A percentile compares a stretch with the other conserved stretches of the same genome.
These are phyloP conservation scores for Euphorbia lathyris DNA, from an alignment of 345 rosid species.

Conservation along the genomic window DNA sequence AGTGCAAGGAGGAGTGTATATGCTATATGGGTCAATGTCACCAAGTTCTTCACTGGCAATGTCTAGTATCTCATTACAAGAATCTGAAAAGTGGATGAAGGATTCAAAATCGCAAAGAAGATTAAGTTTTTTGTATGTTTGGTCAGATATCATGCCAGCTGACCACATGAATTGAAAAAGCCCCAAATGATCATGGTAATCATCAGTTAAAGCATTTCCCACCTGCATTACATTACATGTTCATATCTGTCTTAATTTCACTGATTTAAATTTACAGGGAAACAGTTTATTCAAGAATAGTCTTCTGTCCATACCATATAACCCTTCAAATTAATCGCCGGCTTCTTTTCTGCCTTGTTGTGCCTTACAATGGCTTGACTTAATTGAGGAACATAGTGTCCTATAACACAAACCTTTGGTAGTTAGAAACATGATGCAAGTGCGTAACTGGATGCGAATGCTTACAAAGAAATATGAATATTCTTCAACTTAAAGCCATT, in stretches of 20 bases:
- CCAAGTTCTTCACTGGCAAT: slow-evolving; percentile 68
- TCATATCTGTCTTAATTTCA: slow-evolving; percentile 10
- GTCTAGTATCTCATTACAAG: slow-evolving; percentile 50
- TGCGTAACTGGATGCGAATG: not conserved
- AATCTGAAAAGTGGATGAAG: slow-evolving; percentile 59
- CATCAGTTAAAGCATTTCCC: slow-evolving; percentile 91
- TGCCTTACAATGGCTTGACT: slow-evolving; percentile 68
- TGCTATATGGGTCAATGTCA: slow-evolving; percentile 83
- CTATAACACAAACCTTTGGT: slow-evolving; percentile 34
- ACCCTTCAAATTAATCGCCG: slow-evolving; percentile 71
- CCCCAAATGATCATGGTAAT: slow-evolving; percentile 76
- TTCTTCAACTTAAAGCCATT: slow-evolving; percentile 1
- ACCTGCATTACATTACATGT: slow-evolving; percentile 54
- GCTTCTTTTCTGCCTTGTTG: slow-evolving; percentile 43
- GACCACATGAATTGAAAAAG: slow-evolving; percentile 82
- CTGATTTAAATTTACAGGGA: not conserved
- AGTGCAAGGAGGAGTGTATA: slow-evolving; percentile 70
- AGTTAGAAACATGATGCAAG: slow-evolving; percentile 5
- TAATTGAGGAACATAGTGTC: slow-evolving; percentile 95
- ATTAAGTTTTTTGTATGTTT: slow-evolving; percentile 65
- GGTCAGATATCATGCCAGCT: slow-evolving; percentile 82
- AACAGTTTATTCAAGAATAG: slow-evolving; percentile 5
- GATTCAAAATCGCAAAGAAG: slow-evolving; percentile 65
- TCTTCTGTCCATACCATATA: slow-evolving; percentile 55
- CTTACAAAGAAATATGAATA: slow-evolving; percentile 1